Percentiles rank a stretch among this genome's conserved stretches.
Conservation (phyloP, 352 stramenopile genomes). For the Pythium sp. region DNA sequence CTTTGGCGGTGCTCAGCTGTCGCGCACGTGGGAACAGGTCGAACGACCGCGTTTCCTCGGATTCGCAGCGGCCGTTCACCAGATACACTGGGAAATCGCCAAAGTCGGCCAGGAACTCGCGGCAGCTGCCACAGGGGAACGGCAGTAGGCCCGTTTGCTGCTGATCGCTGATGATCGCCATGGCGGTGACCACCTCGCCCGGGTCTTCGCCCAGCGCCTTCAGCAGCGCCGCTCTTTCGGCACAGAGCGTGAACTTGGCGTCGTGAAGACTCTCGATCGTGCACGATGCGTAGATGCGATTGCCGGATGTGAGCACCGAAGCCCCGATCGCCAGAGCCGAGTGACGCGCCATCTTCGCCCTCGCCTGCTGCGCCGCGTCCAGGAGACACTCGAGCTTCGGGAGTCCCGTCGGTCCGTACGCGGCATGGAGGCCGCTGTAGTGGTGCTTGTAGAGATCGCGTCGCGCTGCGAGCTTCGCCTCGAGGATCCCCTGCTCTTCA, state of each 20-base stretch:
- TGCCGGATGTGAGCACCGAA: conserved; percentile 42
- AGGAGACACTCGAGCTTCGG: conserved; percentile 52
- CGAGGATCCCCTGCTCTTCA: conserved; percentile 13
- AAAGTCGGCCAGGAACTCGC: conserved; percentile 62
- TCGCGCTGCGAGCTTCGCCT: conserved; percentile 35
- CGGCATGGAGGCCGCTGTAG: conserved; percentile 34
- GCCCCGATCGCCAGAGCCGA: conserved; percentile 42
- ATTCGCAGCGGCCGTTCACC: conserved; percentile 44
- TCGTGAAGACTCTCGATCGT: conserved; percentile 41
- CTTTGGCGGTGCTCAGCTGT: conserved; percentile 24
- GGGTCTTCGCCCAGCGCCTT: conserved; percentile 35
- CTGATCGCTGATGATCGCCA: conserved; percentile 65
- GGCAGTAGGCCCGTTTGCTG: conserved; percentile 29
- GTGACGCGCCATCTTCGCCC: conserved; percentile 24
- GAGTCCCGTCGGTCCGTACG: conserved; percentile 25
- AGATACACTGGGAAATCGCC: conserved; percentile 79
- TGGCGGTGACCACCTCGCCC: conserved; percentile 29
- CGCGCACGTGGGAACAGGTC: conserved; percentile 52
- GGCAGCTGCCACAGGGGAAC: conserved; percentile 62
- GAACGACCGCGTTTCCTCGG: conserved; percentile 54
- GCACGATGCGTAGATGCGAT: conserved; percentile 40
- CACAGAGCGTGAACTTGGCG: conserved; percentile 40
- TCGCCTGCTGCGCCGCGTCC: conserved; percentile 40
- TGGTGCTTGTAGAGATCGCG: conserved; percentile 49
- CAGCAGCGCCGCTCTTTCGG: conserved; percentile 50